Evolutionary conservation across 306 rosid species (phyloP).

Genomic region (Prunus persica): Prunus_persica_NCBIv2 NC_034011.1:22340001-22340500

Average conservation of each 20-base stretch:
- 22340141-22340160: constrained; percentile 70
- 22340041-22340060: constrained; percentile 89
- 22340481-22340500: constrained; percentile 16
- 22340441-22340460: constrained; percentile 21
- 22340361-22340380: not conserved
- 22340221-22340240: constrained; percentile 19
- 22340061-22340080: constrained; percentile 75
- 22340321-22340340: constrained; percentile 32
- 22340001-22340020: constrained; percentile 89
- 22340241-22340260: constrained; percentile 27
- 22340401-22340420: constrained; percentile 20
- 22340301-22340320: constrained; percentile 27
- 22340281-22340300: constrained; percentile 37
- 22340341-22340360: constrained; percentile 4
- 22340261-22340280: constrained; percentile 35
- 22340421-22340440: constrained; percentile 32
- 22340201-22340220: constrained; percentile 34
- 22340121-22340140: constrained; percentile 87
- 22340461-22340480: constrained; percentile 6
- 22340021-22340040: constrained; percentile 94
- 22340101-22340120: constrained; percentile 79
- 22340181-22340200: constrained; percentile 50
- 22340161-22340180: constrained; percentile 81
- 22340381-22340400: constrained; percentile 40
- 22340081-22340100: constrained; percentile 80